phyloP scores from a whole-genome alignment of 2,329 filamentous ascomycete genomes.

The Zymoseptoria ardabiliae region DNA sequence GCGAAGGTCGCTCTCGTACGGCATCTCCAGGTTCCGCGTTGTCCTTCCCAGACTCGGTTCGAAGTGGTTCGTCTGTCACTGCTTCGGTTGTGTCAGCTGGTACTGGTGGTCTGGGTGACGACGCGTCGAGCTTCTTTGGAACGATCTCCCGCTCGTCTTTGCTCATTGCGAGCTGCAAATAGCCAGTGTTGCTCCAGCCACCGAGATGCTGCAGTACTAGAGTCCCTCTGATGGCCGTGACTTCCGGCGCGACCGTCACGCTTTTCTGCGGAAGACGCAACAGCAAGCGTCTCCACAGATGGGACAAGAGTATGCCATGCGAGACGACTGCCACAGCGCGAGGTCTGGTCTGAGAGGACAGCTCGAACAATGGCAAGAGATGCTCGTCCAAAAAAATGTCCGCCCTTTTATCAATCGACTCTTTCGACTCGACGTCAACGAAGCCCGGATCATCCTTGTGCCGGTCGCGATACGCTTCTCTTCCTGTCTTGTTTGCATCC shows the following conservation, averaged over 20 bases:
- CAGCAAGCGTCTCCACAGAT: conserved; percentile 58
- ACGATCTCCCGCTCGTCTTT: neutral
- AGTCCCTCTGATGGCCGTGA: conserved; percentile 31
- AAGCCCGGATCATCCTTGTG: conserved; percentile 39
- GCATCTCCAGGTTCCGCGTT: neutral
- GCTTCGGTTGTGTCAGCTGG: neutral
- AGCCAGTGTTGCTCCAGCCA: conserved; percentile 61
- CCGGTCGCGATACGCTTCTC: conserved; percentile 33
- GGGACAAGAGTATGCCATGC: conserved; percentile 72
- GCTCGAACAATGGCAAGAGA: conserved; percentile 51
- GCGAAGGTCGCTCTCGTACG: neutral
- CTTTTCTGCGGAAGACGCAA: conserved; percentile 45
- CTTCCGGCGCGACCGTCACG: conserved; percentile 38
- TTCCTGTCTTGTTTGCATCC: conserved; percentile 30
- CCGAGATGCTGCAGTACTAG: conserved; percentile 47
- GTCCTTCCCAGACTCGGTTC: neutral
- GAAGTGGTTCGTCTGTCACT: neutral
- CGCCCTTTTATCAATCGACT: conserved; percentile 58
- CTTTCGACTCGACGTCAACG: conserved; percentile 58
- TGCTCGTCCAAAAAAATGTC: conserved; percentile 59
- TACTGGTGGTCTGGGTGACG: neutral
- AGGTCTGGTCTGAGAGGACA: conserved; percentile 9
- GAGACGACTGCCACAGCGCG: conserved; percentile 60
- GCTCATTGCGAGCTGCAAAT: conserved; percentile 38
- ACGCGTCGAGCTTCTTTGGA: neutral